Evolutionary conservation across 164 flowering plant species (phyloP).

Genomic region (Euptelea pleiosperma): DNA sequence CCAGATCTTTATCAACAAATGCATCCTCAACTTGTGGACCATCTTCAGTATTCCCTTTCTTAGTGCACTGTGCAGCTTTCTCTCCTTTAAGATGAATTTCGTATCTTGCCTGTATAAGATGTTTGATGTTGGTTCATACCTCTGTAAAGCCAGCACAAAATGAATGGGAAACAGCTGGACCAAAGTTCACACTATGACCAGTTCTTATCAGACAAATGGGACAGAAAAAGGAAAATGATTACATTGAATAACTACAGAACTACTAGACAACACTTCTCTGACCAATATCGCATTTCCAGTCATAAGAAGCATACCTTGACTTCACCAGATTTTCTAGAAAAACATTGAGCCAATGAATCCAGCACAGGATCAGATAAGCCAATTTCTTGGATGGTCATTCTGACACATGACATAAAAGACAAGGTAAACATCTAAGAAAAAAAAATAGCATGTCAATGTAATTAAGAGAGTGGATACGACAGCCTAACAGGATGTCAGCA

Average conservation of each 20-base stretch:
- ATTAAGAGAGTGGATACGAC: too few species aligned
- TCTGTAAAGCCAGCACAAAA: slow-evolving; percentile 82
- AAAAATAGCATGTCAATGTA: too few species aligned
- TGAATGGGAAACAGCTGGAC: slow-evolving; percentile 81
- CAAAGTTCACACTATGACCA: slow-evolving; percentile 60
- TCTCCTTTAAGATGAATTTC: slow-evolving; percentile 55
- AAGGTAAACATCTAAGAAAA: not conserved
- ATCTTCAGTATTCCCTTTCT: slow-evolving; percentile 36
- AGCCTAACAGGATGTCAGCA: too few species aligned
- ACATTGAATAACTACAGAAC: too few species aligned
- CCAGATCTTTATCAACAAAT: slow-evolving; percentile 79
- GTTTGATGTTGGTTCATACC: slow-evolving; percentile 89
- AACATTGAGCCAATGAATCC: slow-evolving; percentile 61
- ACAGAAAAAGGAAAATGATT: slow-evolving; percentile 11
- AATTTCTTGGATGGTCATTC: slow-evolving; percentile 61
- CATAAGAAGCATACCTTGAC: slow-evolving; percentile 55
- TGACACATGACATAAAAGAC: slow-evolving; percentile 20
- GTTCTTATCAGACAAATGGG: slow-evolving; percentile 28
- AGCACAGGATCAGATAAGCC: slow-evolving; percentile 73
- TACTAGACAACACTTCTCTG: too few species aligned
- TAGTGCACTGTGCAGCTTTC: slow-evolving; percentile 23
- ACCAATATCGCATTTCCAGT: not conserved
- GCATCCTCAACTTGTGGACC: slow-evolving; percentile 34
- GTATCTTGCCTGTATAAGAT: slow-evolving; percentile 98
- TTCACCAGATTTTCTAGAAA: slow-evolving; percentile 71